A percentile compares a stretch with the other conserved stretches of the same genome.
These are phyloP conservation scores for Suillus tomentosus DNA, from an alignment of 768 basidiomycete genomes.

Conservation along the genomic window DNA sequence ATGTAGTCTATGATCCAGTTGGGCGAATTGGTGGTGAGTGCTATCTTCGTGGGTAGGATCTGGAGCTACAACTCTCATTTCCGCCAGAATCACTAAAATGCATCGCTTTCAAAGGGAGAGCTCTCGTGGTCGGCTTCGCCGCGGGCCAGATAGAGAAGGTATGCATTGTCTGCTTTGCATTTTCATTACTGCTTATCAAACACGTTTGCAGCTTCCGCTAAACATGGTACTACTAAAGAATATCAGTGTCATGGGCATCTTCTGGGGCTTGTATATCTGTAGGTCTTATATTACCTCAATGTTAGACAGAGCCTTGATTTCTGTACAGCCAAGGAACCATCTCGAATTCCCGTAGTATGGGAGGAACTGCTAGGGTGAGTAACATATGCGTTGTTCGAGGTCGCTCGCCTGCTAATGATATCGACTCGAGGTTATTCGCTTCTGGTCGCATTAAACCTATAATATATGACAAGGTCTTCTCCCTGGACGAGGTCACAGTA, in stretches of 20 bases:
- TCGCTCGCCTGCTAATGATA: conserved; percentile 7
- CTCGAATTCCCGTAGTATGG: conserved; percentile 71
- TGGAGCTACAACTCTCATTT: not conserved
- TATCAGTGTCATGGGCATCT: conserved; percentile 78
- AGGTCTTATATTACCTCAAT: conserved; percentile 27
- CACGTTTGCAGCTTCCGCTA: conserved; percentile 66
- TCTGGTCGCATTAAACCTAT: conserved; percentile 69
- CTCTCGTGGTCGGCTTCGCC: conserved; percentile 82
- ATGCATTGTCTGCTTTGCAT: not conserved
- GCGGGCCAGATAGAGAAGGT: conserved; percentile 29
- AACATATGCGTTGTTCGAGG: conserved; percentile 13
- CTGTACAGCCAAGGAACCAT: conserved; percentile 60
- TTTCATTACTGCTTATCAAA: not conserved
- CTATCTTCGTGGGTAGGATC: not conserved
- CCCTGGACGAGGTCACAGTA: conserved; percentile 64
- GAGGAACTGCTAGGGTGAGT: conserved; percentile 63
- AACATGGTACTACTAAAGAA: conserved; percentile 86
- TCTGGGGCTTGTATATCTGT: conserved; percentile 85
- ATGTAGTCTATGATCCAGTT: conserved; percentile 87
- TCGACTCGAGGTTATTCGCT: conserved; percentile 56
- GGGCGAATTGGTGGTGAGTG: conserved; percentile 67
- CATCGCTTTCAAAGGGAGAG: conserved; percentile 92
- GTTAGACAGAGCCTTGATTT: conserved; percentile 1
- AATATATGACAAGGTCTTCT: conserved; percentile 66
- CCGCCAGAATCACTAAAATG: conserved; percentile 80